Evolutionary conservation across 2,329 filamentous ascomycete species (phyloP).

Genomic region (Botryotinia calthae): DNA sequence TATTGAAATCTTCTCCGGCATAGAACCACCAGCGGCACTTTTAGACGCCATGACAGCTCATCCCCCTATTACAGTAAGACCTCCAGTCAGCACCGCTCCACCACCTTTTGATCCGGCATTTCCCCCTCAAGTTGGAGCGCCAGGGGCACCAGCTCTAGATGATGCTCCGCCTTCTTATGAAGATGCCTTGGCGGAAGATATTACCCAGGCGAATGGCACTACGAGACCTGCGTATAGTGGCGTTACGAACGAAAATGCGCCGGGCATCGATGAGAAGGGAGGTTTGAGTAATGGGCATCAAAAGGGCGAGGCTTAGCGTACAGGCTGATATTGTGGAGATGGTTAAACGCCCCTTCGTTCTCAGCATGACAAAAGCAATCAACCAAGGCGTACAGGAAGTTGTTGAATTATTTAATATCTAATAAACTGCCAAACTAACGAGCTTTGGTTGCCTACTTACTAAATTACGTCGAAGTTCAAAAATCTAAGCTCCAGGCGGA

Average conservation of each 20-base stretch:
- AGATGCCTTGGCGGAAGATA: slow-evolving; percentile 78
- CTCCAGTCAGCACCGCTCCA: slow-evolving; percentile 33
- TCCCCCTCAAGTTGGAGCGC: slow-evolving; percentile 54
- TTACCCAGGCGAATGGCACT: slow-evolving; percentile 68
- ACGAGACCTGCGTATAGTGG: slow-evolving; percentile 64
- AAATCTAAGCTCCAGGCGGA: neutral
- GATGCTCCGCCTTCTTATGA: slow-evolving; percentile 95
- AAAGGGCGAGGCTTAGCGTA: slow-evolving; percentile 1
- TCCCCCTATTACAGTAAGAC: slow-evolving; percentile 24
- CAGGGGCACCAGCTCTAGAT: slow-evolving; percentile 51
- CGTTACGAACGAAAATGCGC: slow-evolving; percentile 59
- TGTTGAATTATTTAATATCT: neutral
- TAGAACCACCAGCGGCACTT: slow-evolving; percentile 74
- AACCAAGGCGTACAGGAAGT: neutral
- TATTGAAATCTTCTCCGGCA: slow-evolving; percentile 82
- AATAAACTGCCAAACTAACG: neutral
- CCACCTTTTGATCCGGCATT: slow-evolving; percentile 50
- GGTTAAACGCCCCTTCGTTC: neutral
- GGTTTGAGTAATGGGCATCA: slow-evolving; percentile 2
- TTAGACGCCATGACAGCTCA: slow-evolving; percentile 58
- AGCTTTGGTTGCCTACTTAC: neutral
- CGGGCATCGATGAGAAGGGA: slow-evolving; percentile 38
- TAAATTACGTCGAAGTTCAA: neutral
- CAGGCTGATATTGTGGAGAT: neutral
- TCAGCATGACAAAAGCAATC: neutral